phyloP scores from a whole-genome alignment of 164 flowering plant species.

The Santalum album region DNA sequence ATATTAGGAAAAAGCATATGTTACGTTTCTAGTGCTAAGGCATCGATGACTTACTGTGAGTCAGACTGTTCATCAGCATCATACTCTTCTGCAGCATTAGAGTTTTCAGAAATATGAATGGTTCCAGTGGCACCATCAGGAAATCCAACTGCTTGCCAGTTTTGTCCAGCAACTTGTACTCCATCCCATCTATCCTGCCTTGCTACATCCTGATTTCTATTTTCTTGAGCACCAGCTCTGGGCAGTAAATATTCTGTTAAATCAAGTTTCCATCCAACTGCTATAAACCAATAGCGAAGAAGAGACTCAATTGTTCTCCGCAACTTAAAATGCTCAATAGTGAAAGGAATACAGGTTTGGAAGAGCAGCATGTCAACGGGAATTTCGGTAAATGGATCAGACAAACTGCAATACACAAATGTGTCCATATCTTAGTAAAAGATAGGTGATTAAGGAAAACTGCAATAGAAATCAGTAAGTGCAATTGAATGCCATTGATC shows the following conservation, averaged over 20 bases:
- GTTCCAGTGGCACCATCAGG: constrained; percentile 36
- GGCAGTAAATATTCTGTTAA: constrained; percentile 82
- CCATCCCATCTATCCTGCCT: constrained; percentile 57
- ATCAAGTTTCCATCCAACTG: constrained; percentile 94
- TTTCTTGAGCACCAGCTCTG: constrained; percentile 67
- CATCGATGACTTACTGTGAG: constrained; percentile 55
- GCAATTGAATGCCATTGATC: no score
- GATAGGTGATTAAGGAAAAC: no score
- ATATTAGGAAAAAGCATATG: no score
- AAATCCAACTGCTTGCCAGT: constrained; percentile 35
- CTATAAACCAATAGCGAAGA: constrained; percentile 82
- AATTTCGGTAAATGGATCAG: constrained; percentile 97
- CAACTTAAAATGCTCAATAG: constrained; percentile 85
- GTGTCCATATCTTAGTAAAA: background rate
- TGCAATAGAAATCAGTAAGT: background rate
- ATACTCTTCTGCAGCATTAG: constrained; percentile 46
- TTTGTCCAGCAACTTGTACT: constrained; percentile 44
- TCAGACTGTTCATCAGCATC: constrained; percentile 77
- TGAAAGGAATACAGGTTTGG: constrained; percentile 95
- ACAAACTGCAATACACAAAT: constrained; percentile 48
- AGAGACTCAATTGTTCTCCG: constrained; percentile 79
- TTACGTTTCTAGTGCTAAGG: no score
- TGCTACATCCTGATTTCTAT: constrained; percentile 54
- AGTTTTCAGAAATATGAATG: constrained; percentile 22
- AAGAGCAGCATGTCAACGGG: constrained; percentile 98